Conservation (phyloP, 1,284 basidiomycete species). For the Pseudozyma sp. region DNA sequence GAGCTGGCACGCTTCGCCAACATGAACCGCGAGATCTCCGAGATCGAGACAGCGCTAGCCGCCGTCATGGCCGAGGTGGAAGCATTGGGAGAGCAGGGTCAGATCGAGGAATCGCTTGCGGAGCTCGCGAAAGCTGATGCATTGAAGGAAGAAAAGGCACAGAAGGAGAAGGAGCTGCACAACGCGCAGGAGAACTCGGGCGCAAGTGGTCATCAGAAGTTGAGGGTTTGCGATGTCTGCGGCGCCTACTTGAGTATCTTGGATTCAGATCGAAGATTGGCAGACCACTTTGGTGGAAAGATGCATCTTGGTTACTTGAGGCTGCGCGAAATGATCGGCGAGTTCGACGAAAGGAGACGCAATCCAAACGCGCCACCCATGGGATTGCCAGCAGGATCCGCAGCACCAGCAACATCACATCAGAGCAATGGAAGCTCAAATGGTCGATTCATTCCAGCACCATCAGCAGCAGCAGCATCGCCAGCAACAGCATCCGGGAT, state of each 20-base stretch:
- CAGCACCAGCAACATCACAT: background rate
- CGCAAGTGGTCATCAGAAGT: constrained; percentile 97
- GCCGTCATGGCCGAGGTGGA: constrained; percentile 99
- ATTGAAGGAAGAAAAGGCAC: constrained; percentile 91
- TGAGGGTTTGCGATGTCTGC: constrained; percentile 98
- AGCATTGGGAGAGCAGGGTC: constrained; percentile 93
- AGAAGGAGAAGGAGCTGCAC: constrained; percentile 97
- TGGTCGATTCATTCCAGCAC: constrained; percentile 9
- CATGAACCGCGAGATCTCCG: constrained; percentile 98
- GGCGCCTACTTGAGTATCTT: constrained; percentile 97
- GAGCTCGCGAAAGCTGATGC: constrained; percentile 98
- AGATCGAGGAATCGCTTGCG: constrained; percentile 97
- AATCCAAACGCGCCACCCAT: constrained; percentile 41
- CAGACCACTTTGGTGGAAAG: constrained; percentile 99
- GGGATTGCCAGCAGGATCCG: constrained; percentile 25
- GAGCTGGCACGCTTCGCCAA: constrained; percentile 99
- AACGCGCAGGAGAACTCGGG: constrained; percentile 97
- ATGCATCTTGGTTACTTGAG: constrained; percentile 99
- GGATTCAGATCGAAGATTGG: constrained; percentile 96
- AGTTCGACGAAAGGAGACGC: constrained; percentile 71
- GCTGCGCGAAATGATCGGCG: constrained; percentile 88
- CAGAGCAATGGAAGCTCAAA: constrained; percentile 22
- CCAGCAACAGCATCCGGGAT: background rate
- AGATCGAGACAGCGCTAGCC: constrained; percentile 98
- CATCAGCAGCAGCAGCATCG: background rate